Percentiles rank a stretch among this genome's conserved stretches.
Evolutionary conservation across 805 yeast species (phyloP).

Genomic region (Metschnikowia baotianmanensis): DNA sequence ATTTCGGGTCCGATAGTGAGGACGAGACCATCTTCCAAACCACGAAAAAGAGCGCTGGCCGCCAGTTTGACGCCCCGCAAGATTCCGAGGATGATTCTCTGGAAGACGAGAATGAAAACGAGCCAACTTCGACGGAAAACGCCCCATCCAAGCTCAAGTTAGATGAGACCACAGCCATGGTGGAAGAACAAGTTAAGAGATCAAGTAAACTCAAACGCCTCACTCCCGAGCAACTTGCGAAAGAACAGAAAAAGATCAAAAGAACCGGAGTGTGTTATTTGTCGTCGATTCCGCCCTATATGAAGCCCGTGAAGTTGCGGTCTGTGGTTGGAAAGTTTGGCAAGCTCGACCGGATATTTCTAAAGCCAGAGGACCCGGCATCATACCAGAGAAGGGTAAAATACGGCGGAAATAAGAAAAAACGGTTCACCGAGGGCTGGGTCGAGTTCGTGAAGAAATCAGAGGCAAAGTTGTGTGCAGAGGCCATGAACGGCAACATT

Average conservation of each 20-base stretch:
- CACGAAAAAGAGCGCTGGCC: slow-evolving; percentile 7
- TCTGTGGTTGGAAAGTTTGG: slow-evolving; percentile 83
- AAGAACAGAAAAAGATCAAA: slow-evolving; percentile 53
- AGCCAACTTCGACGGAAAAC: not conserved
- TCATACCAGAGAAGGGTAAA: slow-evolving; percentile 66
- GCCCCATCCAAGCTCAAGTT: slow-evolving; percentile 1
- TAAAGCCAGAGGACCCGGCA: slow-evolving; percentile 79
- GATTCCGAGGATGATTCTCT: slow-evolving; percentile 6
- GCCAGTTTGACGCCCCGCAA: slow-evolving; percentile 3
- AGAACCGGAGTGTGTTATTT: slow-evolving; percentile 92
- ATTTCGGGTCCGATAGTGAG: slow-evolving; percentile 16
- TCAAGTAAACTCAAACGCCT: slow-evolving; percentile 50
- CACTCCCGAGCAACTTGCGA: slow-evolving; percentile 52
- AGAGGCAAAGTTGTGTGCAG: slow-evolving; percentile 86
- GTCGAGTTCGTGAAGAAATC: slow-evolving; percentile 81
- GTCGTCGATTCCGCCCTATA: slow-evolving; percentile 90
- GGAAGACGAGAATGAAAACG: slow-evolving; percentile 5
- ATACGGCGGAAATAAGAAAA: slow-evolving; percentile 89
- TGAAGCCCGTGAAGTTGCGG: slow-evolving; percentile 91
- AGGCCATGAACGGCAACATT: slow-evolving; percentile 80
- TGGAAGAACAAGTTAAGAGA: slow-evolving; percentile 18
- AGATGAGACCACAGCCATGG: slow-evolving; percentile 17
- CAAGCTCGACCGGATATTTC: slow-evolving; percentile 76
- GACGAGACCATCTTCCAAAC: slow-evolving; percentile 16
- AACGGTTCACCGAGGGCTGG: slow-evolving; percentile 93